A percentile compares a stretch with the other conserved stretches of the same genome.
phyloP scores from a whole-genome alignment of 495 filamentous ascomycete genomes.

The Penicillium cinerascens region DNA sequence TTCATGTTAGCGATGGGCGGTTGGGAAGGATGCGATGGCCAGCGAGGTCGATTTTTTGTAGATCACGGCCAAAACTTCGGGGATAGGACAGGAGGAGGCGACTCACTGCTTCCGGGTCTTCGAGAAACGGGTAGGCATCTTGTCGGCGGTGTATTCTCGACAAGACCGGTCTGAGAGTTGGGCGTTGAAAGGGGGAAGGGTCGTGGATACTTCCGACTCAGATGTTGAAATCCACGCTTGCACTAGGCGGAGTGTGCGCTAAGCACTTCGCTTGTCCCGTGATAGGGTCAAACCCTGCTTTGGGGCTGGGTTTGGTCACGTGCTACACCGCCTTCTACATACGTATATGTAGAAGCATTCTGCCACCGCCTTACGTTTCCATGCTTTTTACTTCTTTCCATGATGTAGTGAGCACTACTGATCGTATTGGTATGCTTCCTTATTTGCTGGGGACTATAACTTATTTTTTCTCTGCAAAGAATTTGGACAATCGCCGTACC shows the following conservation, averaged over 20 bases:
- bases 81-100: constrained; percentile 16
- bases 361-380: constrained; percentile 1
- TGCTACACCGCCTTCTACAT: not conserved
- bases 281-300: constrained; percentile 31
- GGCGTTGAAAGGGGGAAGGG: constrained; percentile 44
- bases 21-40: constrained; percentile 6
- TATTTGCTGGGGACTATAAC: not conserved
- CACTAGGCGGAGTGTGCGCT: constrained; percentile 43
- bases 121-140: constrained; percentile 78
- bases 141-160: constrained; percentile 45
- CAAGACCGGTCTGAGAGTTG: constrained; percentile 43
- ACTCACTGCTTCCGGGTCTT: constrained; percentile 85
- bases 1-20: constrained; percentile 20
- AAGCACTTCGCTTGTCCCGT: constrained; percentile 41
- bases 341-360: not conserved
- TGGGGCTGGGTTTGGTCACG: constrained; percentile 13
- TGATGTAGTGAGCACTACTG: not conserved
- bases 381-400: not conserved
- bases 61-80: constrained; percentile 19
- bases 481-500: constrained; percentile 32
- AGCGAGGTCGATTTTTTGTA: constrained; percentile 22
- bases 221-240: constrained; percentile 43
- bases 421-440: not conserved
- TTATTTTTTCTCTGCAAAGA: constrained; percentile 26
- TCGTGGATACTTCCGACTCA: constrained; percentile 34